Percentiles rank a stretch among this genome's conserved stretches.
phyloP scores from a whole-genome alignment of 2,329 filamentous ascomycete species.

The Aspergillus brasiliensis region DNA sequence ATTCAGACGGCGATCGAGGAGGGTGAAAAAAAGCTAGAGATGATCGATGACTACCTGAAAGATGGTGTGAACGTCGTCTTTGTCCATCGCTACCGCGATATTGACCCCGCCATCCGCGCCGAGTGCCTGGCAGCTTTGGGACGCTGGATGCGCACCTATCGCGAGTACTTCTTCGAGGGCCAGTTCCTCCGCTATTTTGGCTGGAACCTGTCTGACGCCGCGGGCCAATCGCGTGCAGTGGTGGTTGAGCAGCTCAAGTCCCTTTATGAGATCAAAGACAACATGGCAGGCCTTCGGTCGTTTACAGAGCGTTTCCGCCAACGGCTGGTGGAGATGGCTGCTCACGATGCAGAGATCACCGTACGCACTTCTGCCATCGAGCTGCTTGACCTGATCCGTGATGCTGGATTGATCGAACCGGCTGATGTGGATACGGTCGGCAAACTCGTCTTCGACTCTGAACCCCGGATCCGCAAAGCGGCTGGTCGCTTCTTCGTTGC shows the following conservation, averaged over 20 bases:
- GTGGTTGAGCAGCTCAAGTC: constrained; percentile 79
- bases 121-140: constrained; percentile 88
- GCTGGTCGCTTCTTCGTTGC: constrained; percentile 89
- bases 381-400: constrained; percentile 77
- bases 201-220: constrained; percentile 88
- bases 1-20: constrained; percentile 73
- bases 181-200: constrained; percentile 90
- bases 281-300: constrained; percentile 73
- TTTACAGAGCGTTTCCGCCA: constrained; percentile 91
- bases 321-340: constrained; percentile 89
- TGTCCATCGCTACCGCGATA: constrained; percentile 91
- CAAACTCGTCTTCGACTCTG: constrained; percentile 84
- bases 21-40: constrained; percentile 68
- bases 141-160: constrained; percentile 82
- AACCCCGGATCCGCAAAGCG: constrained; percentile 80
- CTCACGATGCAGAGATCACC: constrained; percentile 75
- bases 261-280: constrained; percentile 78
- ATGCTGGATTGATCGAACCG: constrained; percentile 84
- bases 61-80: constrained; percentile 93
- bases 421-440: constrained; percentile 88
- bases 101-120: constrained; percentile 83
- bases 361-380: constrained; percentile 81
- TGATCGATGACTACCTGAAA: constrained; percentile 71
- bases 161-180: constrained; percentile 86
- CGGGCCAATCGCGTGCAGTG: constrained; percentile 74